Percentiles rank a stretch among this genome's conserved stretches.
These are phyloP conservation scores for Phytophthora megakarya DNA, from an alignment of 352 stramenopile genomes.

Conservation along the genomic window DNA sequence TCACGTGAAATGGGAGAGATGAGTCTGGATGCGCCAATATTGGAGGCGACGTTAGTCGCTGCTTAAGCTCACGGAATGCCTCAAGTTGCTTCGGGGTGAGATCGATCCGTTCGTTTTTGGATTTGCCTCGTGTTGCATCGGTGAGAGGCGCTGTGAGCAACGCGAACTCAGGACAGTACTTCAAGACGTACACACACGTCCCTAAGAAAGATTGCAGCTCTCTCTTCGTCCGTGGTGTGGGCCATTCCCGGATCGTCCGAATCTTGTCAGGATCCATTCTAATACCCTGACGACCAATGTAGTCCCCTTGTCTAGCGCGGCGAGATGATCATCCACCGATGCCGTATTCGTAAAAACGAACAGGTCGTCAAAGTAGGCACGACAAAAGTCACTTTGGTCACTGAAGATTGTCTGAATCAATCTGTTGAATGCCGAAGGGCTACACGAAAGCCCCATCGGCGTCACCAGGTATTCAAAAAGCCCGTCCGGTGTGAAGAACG, in stretches of 20 bases:
- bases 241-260: not conserved
- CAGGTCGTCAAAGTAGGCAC: not conserved
- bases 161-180: not conserved
- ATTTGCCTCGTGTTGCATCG: not conserved
- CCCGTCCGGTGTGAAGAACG: not conserved
- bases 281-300: constrained; percentile 1
- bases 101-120: too few species aligned
- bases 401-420: not conserved
- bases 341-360: not conserved
- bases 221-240: not conserved
- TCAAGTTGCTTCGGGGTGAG: not conserved
- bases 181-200: not conserved
- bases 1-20: not conserved
- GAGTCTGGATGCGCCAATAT: not conserved
- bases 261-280: constrained; percentile 15
- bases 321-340: not conserved
- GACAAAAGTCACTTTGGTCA: not conserved
- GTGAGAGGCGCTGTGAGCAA: not conserved
- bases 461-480: constrained; percentile 2
- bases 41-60: not conserved
- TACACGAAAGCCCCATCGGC: not conserved
- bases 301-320: constrained; percentile 18
- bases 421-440: not conserved
- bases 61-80: not conserved
- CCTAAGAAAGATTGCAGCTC: not conserved